Base-by-base conservation (phyloP, 345 rosid genomes). In the Aquilaria malaccensis region DNA sequence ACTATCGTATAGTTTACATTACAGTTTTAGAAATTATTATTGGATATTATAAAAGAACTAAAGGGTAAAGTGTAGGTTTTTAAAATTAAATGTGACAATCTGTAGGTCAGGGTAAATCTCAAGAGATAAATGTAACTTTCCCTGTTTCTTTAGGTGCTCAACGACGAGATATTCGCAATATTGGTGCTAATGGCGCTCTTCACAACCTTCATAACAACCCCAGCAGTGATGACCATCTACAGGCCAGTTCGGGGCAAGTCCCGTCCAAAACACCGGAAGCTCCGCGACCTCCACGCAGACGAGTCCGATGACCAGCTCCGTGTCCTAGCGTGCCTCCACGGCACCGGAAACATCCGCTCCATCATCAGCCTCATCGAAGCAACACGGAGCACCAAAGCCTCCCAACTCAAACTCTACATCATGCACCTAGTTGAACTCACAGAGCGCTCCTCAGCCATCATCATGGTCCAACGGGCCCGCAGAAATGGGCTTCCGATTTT, bases 341-440 rank as follows among this genome's bases (percentile, higher is more conserved):
- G 83, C 62, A 58, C 71, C 30, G 70, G 74, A 57, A 80, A 82
- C 71, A 78, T 85, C 30, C 90, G 87, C 2, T 78, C 87, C 0
- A 61, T 85, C 47, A 77, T 85, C 54, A 85, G 82, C 56, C 82
- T 85, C 59, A 74, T 85, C 4, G 90, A 85, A 74, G 74, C 90
- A 1, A 84, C 93, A 7, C 80, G 96, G 2, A 93, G 96, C 33
- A 75, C 67, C 9, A 79, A 79, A 60, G 69, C 55, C 10, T 88
- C 77, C 55, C 69, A 73, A 7, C 89, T 86, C 56, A 75, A 82
- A 41, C 79, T 86, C 10, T 89, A 89, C 22, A 85, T 89, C 0
- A 78, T 86, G 95, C 78, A 83, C 63, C 77, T 89, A 2, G 83
- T 86, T 91, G 97, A 89, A 70, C 83, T 89, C 30, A 83, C 91